These are phyloP conservation scores for Aspergillus funiculosus DNA, from an alignment of 495 filamentous ascomycete species.

Conservation along the genomic window DNA sequence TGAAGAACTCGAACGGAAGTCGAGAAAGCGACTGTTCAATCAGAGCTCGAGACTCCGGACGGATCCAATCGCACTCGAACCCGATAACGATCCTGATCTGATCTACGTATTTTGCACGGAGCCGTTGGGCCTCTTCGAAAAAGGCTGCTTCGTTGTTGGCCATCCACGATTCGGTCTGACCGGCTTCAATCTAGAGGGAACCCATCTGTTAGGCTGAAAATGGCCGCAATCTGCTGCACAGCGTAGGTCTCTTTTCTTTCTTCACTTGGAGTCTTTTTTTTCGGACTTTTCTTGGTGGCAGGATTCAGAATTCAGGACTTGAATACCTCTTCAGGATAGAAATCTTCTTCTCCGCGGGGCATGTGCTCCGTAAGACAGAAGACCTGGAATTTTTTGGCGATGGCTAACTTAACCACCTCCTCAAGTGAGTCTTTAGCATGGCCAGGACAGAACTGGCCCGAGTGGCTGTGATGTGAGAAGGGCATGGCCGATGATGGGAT, in stretches of 20 bases:
- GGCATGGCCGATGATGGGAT: conserved; percentile 71
- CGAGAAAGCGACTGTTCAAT: conserved; percentile 54
- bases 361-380: conserved; percentile 97
- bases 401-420: conserved; percentile 73
- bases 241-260: too few relatives aligned
- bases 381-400: conserved; percentile 67
- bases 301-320: background rate
- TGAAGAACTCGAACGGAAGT: conserved; percentile 72
- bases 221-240: too few relatives aligned
- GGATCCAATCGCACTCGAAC: conserved; percentile 90
- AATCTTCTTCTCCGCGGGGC: conserved; percentile 67
- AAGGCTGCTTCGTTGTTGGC: conserved; percentile 60
- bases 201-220: background rate
- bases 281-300: background rate
- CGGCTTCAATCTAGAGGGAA: conserved; percentile 34
- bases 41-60: conserved; percentile 53
- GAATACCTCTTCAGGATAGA: conserved; percentile 88
- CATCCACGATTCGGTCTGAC: conserved; percentile 37
- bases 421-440: conserved; percentile 83
- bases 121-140: conserved; percentile 60
- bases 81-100: conserved; percentile 80
- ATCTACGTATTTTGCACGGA: conserved; percentile 63
- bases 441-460: conserved; percentile 88
- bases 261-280: background rate
- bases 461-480: conserved; percentile 98